Conservation (phyloP, 1,284 basidiomycete species). For the Volvariella surrecta region DNA sequence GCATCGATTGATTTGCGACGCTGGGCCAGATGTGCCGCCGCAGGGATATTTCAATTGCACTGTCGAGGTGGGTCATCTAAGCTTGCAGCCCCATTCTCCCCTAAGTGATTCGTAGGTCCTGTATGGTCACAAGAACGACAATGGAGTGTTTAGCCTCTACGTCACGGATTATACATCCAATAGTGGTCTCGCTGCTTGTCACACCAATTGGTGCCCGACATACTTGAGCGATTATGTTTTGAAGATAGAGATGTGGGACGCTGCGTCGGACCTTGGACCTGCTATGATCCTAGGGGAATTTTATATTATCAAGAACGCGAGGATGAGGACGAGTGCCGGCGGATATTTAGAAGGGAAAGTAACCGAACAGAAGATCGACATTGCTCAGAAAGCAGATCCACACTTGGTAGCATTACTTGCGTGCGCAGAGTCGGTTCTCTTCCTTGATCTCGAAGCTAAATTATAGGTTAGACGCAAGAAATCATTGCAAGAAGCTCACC, state of each 20-base stretch:
- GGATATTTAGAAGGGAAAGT: slow-evolving; percentile 48
- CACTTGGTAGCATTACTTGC: slow-evolving; percentile 40
- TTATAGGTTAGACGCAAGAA: too few species aligned
- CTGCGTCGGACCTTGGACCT: slow-evolving; percentile 28
- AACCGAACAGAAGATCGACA: slow-evolving; percentile 32
- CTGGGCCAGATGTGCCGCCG: slow-evolving; percentile 32
- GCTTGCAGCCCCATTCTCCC: slow-evolving; percentile 3
- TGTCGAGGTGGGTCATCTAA: slow-evolving; percentile 40
- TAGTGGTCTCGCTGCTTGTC: slow-evolving; percentile 18
- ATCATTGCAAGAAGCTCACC: slow-evolving; percentile 18
- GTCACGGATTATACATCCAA: slow-evolving; percentile 63
- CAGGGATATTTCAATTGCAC: slow-evolving; percentile 60
- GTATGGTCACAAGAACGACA: slow-evolving; percentile 27
- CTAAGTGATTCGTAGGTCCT: slow-evolving; percentile 31
- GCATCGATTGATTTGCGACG: slow-evolving; percentile 46
- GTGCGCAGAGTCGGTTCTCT: slow-evolving; percentile 25
- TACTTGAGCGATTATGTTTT: slow-evolving; percentile 36
- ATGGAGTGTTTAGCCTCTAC: slow-evolving; percentile 37
- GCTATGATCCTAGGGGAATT: slow-evolving; percentile 42
- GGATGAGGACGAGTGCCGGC: slow-evolving; percentile 27
- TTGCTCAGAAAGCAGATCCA: slow-evolving; percentile 21
- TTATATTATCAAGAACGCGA: slow-evolving; percentile 48
- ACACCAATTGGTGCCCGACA: slow-evolving; percentile 39
- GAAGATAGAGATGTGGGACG: slow-evolving; percentile 52
- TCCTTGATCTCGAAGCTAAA: neutral